Conservation (phyloP, 331 rosid species). For the Stylosanthes scabra region DNA sequence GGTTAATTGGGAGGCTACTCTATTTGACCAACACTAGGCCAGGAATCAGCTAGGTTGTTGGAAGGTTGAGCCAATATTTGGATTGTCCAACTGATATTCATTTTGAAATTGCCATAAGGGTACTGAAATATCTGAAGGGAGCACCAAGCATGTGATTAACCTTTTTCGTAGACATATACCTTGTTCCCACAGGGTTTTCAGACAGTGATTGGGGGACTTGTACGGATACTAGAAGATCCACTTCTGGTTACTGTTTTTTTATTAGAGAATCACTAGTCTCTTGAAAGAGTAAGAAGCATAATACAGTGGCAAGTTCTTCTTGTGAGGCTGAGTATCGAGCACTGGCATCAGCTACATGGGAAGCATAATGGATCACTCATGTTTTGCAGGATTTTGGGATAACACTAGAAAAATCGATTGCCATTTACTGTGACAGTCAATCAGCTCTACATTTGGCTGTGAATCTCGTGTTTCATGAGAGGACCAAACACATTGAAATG, state of each 20-base stretch:
- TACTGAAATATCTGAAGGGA: neutral
- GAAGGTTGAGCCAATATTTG: too few species aligned
- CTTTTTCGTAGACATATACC: too few species aligned
- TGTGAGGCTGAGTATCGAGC: neutral
- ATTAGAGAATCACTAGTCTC: neutral
- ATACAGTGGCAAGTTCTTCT: neutral
- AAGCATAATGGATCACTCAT: neutral
- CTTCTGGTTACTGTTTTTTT: neutral
- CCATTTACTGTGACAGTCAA: neutral
- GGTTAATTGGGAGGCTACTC: too few species aligned
- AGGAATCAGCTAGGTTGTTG: neutral
- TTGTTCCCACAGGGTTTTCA: neutral
- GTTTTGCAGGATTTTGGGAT: neutral
- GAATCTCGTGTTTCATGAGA: neutral
- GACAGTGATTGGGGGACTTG: neutral
- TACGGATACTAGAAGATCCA: neutral
- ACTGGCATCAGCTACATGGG: neutral
- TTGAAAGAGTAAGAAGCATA: neutral
- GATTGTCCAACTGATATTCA: neutral
- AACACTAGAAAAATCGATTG: too few species aligned
- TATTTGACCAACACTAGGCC: neutral
- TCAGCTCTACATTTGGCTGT: too few species aligned
- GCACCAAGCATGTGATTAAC: too few species aligned
- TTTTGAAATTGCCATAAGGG: neutral
- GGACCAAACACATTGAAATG: neutral